Evolutionary conservation across 192 early-diverging fungal genomes (phyloP), one percentile per base, ranked within the genome.

Genomic region (Coemansia sp.): DNA sequence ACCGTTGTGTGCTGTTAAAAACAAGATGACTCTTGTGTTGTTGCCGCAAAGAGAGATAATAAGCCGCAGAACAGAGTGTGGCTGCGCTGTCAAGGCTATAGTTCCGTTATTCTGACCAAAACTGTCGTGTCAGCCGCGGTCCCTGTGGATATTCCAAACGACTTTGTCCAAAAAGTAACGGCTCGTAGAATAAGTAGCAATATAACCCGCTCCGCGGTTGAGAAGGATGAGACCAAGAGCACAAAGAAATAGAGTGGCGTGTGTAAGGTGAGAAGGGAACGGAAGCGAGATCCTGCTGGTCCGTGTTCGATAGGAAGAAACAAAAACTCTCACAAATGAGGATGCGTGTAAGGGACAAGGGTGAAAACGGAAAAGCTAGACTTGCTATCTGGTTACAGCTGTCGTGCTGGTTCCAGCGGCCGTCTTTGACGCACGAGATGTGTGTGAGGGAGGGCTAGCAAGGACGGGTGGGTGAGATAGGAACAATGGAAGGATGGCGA

Each of bases 1-100:
- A 57, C 55, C 33, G 33, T 57, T 57, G 55, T 17, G 34, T 57
- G 17, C 10, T 19, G 33, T 57, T 57, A n/a, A 57, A 57, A 36
- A 32, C 20, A 22, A 57, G 19, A 32, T 32, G 34, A 4, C 13
- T 9, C 33, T 36, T 57, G 55, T 57, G 14, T 57, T n/a, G 25
- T 4, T 57, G 33, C 34, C 49, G 19, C 22, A 22, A 20, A 52
- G 11, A 45, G 42, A 45, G 0, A 52, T 25, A 34, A 57, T n/a
- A 57, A 15, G 20, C 55, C 14, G 20, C 34, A 36, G 33, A 57
- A 32, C 32, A n/a, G 49, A 52, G 49, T 9, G 22, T 40, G 38
- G 38, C 38, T 40, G 38, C 9, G 38, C 38, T 40, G 38, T 14
- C 49, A 13, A 22, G 49, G 6, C 38, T 40, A 25, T 8, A 22